Evolutionary conservation across 2,329 filamentous ascomycete genomes (phyloP), one percentile per base, ranked within the genome.

Genomic region (Keithomyces neogunnii): DNA sequence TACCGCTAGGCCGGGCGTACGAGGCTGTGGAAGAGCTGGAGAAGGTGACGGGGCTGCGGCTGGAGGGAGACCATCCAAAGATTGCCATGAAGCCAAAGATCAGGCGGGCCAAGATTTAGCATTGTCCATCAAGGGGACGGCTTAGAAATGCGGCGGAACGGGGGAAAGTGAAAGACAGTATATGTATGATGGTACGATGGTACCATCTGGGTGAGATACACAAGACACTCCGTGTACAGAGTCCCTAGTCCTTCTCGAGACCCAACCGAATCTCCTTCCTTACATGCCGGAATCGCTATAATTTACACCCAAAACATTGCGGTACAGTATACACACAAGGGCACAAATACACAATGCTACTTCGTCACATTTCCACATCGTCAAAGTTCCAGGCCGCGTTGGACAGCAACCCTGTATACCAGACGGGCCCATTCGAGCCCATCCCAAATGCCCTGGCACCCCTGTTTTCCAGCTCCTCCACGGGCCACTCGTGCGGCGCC

Each of bases 1-100:
- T 97, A 1, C 73, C 80, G 7, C 70, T 97, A 31, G 91, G 91
- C 2, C 82, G 78, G 65, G 82, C 87, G 1, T 86, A 81, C 63
- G 84, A 91, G 64, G 91, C 92, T 0, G 91, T 97, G 1, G 84
- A 80, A 58, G 82, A 90, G 66, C 69, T 97, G 52, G 92, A 97
- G 69, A 71, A 69, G 51, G 70, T 88, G 28, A 91, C 87, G 1
- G 89, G 88, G 0, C 60, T 96, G 57, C 66, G 68, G 35, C 66
- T 92, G 50, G 73, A 78, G 32, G 81, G 80, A 2, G 62, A 67
- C 32, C 77, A 82, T 55, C 77, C 78, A 26, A 73, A 70, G 57
- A 69, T 75, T 55, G 69, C 77, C 1, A 60, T 76, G 30, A 67
- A 68, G 53, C 70, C 74, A 5, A 69, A 60, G 42, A 51, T 63